Percentiles rank a stretch among this genome's conserved stretches.
phyloP scores from a whole-genome alignment of 352 stramenopile genomes.

The Phytophthora cryptogea region DNA sequence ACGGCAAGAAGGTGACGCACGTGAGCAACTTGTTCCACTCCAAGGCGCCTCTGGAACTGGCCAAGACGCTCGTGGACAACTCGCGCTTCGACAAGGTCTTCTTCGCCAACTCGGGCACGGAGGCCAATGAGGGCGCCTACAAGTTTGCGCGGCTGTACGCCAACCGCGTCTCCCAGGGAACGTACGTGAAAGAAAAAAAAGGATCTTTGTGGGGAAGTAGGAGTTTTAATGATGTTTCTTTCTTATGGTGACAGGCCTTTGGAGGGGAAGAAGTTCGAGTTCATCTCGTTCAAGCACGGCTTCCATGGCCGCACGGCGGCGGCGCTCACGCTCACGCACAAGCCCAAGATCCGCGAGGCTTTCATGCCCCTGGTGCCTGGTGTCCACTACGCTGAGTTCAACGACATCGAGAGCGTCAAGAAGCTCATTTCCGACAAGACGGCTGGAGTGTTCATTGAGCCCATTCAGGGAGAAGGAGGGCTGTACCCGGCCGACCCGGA shows the following conservation, averaged over 20 bases:
- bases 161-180: slow-evolving; percentile 66
- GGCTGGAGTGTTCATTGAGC: slow-evolving; percentile 82
- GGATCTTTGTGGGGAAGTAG: slow-evolving; percentile 1
- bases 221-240: slow-evolving; percentile 8
- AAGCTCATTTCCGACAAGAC: slow-evolving; percentile 74
- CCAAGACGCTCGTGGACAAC: slow-evolving; percentile 95
- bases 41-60: slow-evolving; percentile 91
- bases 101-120: slow-evolving; percentile 97
- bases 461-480: slow-evolving; percentile 93
- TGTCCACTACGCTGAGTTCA: slow-evolving; percentile 78
- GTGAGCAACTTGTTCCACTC: slow-evolving; percentile 98
- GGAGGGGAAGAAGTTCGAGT: slow-evolving; percentile 81
- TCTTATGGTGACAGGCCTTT: slow-evolving; percentile 40
- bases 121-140: slow-evolving; percentile 89
- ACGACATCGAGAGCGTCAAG: slow-evolving; percentile 86
- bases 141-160: slow-evolving; percentile 88
- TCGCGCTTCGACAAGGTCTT: slow-evolving; percentile 98
- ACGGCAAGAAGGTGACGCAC: slow-evolving; percentile 90
- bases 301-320: slow-evolving; percentile 86
- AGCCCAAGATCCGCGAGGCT: slow-evolving; percentile 83
- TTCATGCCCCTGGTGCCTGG: slow-evolving; percentile 84
- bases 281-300: slow-evolving; percentile 88
- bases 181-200: slow-evolving; percentile 43
- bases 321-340: slow-evolving; percentile 84
- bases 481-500: slow-evolving; percentile 91